Percentiles rank a stretch among this genome's conserved stretches.
These are phyloP conservation scores for Chrysochromulina tobinii DNA, from an alignment of 78 protist genomes.

Conservation along the genomic window DNA sequence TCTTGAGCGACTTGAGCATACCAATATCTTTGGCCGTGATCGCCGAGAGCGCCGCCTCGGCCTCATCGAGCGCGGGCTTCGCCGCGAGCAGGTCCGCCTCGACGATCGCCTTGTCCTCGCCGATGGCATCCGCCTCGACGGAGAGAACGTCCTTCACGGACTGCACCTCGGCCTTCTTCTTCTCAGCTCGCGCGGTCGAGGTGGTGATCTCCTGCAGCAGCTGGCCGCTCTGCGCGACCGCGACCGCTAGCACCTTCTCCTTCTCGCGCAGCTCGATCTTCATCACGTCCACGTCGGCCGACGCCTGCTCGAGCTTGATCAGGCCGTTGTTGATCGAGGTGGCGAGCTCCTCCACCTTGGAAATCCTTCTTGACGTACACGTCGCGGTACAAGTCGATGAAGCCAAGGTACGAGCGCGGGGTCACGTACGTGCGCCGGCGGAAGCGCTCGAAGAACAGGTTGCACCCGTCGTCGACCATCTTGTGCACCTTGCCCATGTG, in stretches of 20 bases:
- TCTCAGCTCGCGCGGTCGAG: constrained; percentile 67
- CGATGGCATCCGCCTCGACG: constrained; percentile 54
- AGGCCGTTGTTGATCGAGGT: constrained; percentile 71
- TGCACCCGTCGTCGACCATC: constrained; percentile 43
- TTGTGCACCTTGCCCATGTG: constrained; percentile 74
- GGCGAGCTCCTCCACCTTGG: constrained; percentile 47
- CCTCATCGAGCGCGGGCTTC: constrained; percentile 70
- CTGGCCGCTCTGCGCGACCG: constrained; percentile 51
- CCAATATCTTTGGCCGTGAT: constrained; percentile 76
- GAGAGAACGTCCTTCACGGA: constrained; percentile 40
- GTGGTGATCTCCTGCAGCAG: constrained; percentile 62
- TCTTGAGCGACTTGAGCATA: constrained; percentile 52
- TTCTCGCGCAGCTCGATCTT: constrained; percentile 62
- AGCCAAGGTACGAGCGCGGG: constrained; percentile 87
- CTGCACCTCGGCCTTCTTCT: constrained; percentile 58
- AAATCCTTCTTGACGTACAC: constrained; percentile 68
- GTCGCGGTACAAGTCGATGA: constrained; percentile 61
- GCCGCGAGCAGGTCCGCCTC: constrained; percentile 76
- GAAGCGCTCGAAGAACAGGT: constrained; percentile 75
- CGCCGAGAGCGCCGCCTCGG: constrained; percentile 70
- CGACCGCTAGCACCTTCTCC: constrained; percentile 60
- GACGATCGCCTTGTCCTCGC: constrained; percentile 63
- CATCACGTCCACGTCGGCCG: constrained; percentile 61
- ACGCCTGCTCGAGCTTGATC: constrained; percentile 72
- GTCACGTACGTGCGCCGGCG: constrained; percentile 82